These are phyloP conservation scores for Cornus florida DNA, from an alignment of 148 eudicot genomes.

Conservation along the genomic window DNA sequence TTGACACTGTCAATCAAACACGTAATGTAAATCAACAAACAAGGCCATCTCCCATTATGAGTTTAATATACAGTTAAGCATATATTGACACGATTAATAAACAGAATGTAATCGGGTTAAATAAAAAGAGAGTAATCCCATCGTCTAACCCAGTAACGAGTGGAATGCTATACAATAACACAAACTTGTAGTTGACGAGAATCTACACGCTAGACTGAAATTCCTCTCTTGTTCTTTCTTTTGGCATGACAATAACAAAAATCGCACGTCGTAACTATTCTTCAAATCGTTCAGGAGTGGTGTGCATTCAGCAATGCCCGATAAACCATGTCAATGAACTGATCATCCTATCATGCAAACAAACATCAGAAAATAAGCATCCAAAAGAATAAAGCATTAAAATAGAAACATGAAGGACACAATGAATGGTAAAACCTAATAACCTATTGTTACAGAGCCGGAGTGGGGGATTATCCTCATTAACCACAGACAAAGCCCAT, in stretches of 20 bases:
- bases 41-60: too few species aligned
- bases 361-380: background rate
- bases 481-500: too few species aligned
- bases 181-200: background rate
- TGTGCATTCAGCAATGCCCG: constrained; percentile 54
- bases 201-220: constrained; percentile 3
- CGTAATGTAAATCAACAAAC: too few species aligned
- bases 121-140: background rate
- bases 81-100: too few species aligned
- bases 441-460: too few species aligned
- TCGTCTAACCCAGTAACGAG: background rate
- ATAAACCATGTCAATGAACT: constrained; percentile 59
- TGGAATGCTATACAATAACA: constrained; percentile 4
- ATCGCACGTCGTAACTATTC: background rate
- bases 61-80: too few species aligned
- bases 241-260: background rate
- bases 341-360: constrained; percentile 46
- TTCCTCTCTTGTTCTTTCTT: background rate
- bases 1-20: too few species aligned
- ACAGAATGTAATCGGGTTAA: too few species aligned
- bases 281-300: constrained; percentile 30
- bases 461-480: too few species aligned
- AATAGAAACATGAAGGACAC: background rate
- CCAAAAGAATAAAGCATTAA: background rate
- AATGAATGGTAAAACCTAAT: background rate